phyloP scores from a whole-genome alignment of 495 filamentous ascomycete genomes.

The Usnea hakonensis region DNA sequence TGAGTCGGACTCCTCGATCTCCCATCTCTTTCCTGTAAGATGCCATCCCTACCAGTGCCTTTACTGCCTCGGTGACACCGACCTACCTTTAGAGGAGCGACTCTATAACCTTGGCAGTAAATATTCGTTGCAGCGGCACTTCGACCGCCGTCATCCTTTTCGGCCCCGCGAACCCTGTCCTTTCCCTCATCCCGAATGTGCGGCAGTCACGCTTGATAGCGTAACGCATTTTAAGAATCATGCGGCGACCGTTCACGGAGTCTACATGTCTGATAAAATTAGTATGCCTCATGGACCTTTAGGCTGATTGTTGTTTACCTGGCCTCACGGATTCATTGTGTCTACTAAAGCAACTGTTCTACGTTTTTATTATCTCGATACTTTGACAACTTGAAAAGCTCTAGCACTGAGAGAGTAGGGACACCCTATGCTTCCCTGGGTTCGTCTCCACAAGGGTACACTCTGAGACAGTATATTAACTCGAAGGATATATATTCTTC shows the following conservation, averaged over 20 bases:
- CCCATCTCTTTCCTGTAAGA: conserved; percentile 21
- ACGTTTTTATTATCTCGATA: neutral
- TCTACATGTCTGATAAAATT: neutral
- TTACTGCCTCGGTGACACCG: conserved; percentile 19
- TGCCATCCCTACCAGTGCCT: neutral
- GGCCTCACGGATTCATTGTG: neutral
- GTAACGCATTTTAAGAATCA: conserved; percentile 2
- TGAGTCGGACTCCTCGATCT: conserved; percentile 1
- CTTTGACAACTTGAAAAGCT: neutral
- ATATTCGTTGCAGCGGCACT: neutral
- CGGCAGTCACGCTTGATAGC: no score
- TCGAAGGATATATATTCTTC: no score
- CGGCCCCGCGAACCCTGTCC: neutral
- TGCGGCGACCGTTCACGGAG: neutral
- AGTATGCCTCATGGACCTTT: neutral
- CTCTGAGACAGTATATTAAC: no score
- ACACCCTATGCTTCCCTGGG: no score
- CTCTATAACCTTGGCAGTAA: conserved; percentile 1
- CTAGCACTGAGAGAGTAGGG: neutral
- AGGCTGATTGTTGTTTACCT: neutral
- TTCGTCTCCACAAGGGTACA: no score
- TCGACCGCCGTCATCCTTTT: neutral
- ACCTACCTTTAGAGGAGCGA: conserved; percentile 2
- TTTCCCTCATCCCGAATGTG: no score
- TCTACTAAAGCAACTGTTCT: neutral